Evolutionary conservation across 2,329 filamentous ascomycete species (phyloP).

Genomic region (Diaporthe caulivora): DNA sequence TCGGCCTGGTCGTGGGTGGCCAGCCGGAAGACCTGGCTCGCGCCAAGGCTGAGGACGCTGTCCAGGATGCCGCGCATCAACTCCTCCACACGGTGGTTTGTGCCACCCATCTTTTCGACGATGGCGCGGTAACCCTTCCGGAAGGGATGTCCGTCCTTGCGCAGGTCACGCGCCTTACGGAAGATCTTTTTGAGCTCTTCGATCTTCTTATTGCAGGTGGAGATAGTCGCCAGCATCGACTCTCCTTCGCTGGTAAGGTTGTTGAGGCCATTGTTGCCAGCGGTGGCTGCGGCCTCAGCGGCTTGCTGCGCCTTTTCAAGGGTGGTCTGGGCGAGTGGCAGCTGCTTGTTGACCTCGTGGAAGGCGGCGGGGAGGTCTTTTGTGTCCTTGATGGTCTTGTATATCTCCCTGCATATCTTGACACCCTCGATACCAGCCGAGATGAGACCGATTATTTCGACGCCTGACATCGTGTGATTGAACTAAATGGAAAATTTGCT

Average conservation of each 20-base stretch:
- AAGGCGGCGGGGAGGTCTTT: not conserved
- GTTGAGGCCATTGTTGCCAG: not conserved
- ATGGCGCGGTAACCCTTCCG: not conserved
- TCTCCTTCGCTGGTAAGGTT: not conserved
- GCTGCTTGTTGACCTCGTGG: not conserved
- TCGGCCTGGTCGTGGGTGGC: too few species aligned
- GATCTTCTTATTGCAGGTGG: not conserved
- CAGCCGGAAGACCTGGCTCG: too few species aligned
- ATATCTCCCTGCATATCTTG: not conserved
- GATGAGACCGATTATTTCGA: not conserved
- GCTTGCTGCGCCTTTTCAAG: too few species aligned
- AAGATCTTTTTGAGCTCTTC: not conserved
- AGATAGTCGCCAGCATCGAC: not conserved
- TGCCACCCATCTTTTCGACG: not conserved
- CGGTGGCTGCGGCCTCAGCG: not conserved
- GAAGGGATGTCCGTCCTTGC: not conserved
- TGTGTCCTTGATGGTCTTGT: not conserved
- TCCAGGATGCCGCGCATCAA: too few species aligned
- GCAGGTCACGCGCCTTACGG: not conserved
- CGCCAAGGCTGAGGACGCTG: too few species aligned
- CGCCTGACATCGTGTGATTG: too few species aligned
- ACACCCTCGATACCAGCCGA: not conserved
- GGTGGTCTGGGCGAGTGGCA: not conserved
- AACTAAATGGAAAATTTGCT: not conserved
- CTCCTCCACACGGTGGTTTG: too few species aligned